Conservation (phyloP, 495 filamentous ascomycete species). For the Apiosordaria backusii region DNA sequence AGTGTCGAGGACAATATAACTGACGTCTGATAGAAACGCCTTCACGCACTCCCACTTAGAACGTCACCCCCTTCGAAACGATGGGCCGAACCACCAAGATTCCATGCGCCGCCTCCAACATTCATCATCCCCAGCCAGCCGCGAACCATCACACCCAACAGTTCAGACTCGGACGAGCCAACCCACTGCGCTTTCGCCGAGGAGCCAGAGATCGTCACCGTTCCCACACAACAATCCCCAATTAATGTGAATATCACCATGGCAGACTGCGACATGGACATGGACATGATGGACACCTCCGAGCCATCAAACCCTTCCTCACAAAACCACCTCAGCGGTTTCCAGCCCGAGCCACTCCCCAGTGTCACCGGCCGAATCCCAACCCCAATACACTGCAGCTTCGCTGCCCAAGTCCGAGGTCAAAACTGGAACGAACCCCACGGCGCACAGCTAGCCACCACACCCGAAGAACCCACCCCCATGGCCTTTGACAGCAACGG, state of each 20-base stretch:
- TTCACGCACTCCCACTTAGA: constrained; percentile 44
- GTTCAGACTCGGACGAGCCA: constrained; percentile 35
- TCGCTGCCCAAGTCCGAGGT: constrained; percentile 45
- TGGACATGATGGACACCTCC: constrained; percentile 47
- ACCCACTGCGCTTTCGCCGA: constrained; percentile 26
- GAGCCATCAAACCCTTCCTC: constrained; percentile 21
- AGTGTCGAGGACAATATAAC: background rate
- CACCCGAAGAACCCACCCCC: constrained; percentile 42
- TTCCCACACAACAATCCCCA: constrained; percentile 10
- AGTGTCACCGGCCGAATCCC: constrained; percentile 45
- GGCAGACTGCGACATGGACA: constrained; percentile 55
- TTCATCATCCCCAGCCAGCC: constrained; percentile 18
- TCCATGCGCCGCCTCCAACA: constrained; percentile 25
- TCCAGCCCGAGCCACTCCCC: constrained; percentile 25
- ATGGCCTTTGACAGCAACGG: constrained; percentile 30
- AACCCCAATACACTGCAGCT: constrained; percentile 52
- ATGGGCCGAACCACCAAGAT: constrained; percentile 35
- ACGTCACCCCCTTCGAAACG: constrained; percentile 40
- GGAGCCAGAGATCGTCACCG: constrained; percentile 23
- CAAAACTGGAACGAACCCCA: constrained; percentile 37
- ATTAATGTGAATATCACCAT: constrained; percentile 10
- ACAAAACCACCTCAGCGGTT: constrained; percentile 28
- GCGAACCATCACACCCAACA: constrained; percentile 36
- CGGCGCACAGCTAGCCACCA: constrained; percentile 31
- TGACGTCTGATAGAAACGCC: constrained; percentile 41